A percentile compares a stretch with the other conserved stretches of the same genome.
phyloP scores from a whole-genome alignment of 2,329 filamentous ascomycete genomes.

The Stemphylium beticola region DNA sequence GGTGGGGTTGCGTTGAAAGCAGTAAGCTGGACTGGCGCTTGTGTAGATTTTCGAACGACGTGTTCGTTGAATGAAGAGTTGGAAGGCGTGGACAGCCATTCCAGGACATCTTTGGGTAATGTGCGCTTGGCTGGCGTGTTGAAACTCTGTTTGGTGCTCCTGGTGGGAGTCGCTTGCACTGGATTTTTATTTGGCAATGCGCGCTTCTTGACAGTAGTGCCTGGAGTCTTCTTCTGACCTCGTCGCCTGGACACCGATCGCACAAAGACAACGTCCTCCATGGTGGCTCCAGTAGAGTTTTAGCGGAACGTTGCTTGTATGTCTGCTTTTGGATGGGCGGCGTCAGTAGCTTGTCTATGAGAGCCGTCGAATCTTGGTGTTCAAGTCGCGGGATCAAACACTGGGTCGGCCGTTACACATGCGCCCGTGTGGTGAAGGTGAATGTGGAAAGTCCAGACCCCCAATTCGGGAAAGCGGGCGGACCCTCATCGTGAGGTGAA shows the following conservation, averaged over 20 bases:
- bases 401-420: background rate
- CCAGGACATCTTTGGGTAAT: too few relatives aligned
- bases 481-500: background rate
- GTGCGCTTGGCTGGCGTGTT: too few relatives aligned
- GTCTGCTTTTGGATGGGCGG: background rate
- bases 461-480: background rate
- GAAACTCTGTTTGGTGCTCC: too few relatives aligned
- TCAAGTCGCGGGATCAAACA: background rate
- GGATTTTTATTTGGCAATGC: background rate
- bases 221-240: background rate
- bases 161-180: background rate
- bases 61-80: background rate
- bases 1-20: background rate
- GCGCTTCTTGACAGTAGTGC: background rate
- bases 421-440: background rate
- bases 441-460: background rate
- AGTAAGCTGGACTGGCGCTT: background rate
- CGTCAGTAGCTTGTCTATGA: background rate
- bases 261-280: background rate
- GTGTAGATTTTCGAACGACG: too few relatives aligned
- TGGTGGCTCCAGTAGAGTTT: background rate
- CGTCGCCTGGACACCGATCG: background rate
- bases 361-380: too few relatives aligned
- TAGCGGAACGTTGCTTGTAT: background rate
- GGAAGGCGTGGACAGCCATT: background rate